Percentiles rank a stretch among this genome's conserved stretches.
These are phyloP conservation scores for Dryadomyces quercus-mongolicae DNA, from an alignment of 2,329 filamentous ascomycete species.

Conservation along the genomic window DNA sequence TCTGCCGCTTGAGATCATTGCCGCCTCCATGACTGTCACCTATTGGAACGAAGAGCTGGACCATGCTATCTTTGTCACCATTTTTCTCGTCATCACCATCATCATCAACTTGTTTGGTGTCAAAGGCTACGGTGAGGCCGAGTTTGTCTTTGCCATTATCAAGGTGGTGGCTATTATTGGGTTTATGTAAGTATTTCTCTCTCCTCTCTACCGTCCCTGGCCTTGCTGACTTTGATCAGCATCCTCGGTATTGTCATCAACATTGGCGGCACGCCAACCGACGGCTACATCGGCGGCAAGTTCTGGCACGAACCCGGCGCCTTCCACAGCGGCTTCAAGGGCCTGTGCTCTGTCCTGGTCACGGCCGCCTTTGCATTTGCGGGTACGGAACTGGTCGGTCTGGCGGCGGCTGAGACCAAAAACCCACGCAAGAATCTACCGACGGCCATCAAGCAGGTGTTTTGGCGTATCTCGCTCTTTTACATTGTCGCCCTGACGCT, in stretches of 20 bases:
- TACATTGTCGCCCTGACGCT: conserved; percentile 75
- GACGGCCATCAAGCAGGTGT: conserved; percentile 70
- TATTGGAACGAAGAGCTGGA: conserved; percentile 61
- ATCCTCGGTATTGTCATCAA: conserved; percentile 80
- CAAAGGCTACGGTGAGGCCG: conserved; percentile 78
- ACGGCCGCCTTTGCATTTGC: conserved; percentile 63
- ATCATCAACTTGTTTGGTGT: conserved; percentile 80
- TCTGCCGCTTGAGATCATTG: conserved; percentile 75
- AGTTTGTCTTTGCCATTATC: conserved; percentile 76
- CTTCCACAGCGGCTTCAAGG: conserved; percentile 68
- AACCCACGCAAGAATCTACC: conserved; percentile 66
- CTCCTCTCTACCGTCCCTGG: background rate
- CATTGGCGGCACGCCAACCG: conserved; percentile 61
- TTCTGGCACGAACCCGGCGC: conserved; percentile 76
- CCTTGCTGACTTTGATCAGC: conserved; percentile 27
- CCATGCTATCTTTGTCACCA: conserved; percentile 65
- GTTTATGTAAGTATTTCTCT: conserved; percentile 56
- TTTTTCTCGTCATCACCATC: conserved; percentile 69
- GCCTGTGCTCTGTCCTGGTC: conserved; percentile 60
- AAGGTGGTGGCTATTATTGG: conserved; percentile 80
- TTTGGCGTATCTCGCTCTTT: conserved; percentile 60
- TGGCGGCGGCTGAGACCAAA: conserved; percentile 58
- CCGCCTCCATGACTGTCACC: conserved; percentile 70
- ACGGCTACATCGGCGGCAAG: conserved; percentile 66
- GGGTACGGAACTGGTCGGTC: conserved; percentile 63